These are phyloP conservation scores for Trichocomaceae sp. DNA, from an alignment of 2,329 filamentous ascomycete species.

Conservation along the genomic window DNA sequence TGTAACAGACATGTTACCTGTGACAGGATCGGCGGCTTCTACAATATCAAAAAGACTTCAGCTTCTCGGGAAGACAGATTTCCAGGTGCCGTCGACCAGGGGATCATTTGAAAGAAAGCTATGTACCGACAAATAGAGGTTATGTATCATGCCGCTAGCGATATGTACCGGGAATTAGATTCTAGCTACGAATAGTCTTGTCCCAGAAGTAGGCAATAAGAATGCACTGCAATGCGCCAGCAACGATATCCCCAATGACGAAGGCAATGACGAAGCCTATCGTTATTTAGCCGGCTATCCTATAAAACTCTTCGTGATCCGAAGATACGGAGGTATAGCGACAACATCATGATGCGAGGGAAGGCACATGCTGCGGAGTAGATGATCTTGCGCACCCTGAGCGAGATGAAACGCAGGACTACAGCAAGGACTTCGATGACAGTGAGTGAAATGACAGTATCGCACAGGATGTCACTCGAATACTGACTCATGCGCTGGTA, in stretches of 20 bases:
- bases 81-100: not conserved
- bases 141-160: not conserved
- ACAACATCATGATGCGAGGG: not conserved
- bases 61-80: conserved; percentile 1
- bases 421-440: too few species aligned
- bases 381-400: not conserved
- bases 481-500: too few species aligned
- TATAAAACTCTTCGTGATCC: too few species aligned
- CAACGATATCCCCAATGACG: not conserved
- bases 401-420: too few species aligned
- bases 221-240: not conserved
- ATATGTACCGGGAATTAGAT: not conserved
- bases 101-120: not conserved
- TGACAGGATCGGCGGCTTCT: not conserved
- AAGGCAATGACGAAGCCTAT: not conserved
- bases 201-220: not conserved
- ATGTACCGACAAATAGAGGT: not conserved
- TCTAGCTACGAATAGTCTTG: not conserved
- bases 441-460: too few species aligned
- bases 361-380: not conserved
- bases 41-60: conserved; percentile 1
- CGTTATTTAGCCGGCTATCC: not conserved
- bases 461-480: too few species aligned
- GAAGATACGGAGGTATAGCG: not conserved
- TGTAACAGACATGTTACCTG: conserved; percentile 4